Evolutionary conservation across 169 alveolate genomes (phyloP).

Genomic region (Plasmodium gonderi): DNA sequence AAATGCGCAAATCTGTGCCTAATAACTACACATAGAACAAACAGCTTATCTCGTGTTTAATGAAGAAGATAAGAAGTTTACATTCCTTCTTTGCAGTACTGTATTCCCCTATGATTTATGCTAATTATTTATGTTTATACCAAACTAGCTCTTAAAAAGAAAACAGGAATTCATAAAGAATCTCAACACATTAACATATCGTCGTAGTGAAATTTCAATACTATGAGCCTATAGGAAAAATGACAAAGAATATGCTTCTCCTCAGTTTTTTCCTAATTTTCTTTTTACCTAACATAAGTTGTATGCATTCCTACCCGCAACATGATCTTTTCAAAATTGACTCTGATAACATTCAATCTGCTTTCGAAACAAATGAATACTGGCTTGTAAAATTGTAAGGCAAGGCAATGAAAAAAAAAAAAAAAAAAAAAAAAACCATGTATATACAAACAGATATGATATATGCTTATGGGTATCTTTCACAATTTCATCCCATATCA

Average conservation of each 20-base stretch:
- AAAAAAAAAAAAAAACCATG: neutral
- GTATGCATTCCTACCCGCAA: conserved; percentile 21
- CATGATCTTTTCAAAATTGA: conserved; percentile 23
- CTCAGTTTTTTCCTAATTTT: neutral
- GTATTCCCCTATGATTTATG: neutral
- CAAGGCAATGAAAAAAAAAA: neutral
- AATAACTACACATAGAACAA: neutral
- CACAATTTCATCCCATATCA: too few relatives aligned
- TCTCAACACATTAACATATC: too few relatives aligned
- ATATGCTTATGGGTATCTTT: neutral
- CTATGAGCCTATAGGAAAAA: neutral
- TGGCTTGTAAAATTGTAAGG: conserved; percentile 63
- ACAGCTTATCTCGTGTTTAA: neutral
- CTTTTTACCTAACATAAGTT: neutral
- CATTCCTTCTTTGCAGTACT: neutral
- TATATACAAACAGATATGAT: neutral
- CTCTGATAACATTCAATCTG: conserved; percentile 4
- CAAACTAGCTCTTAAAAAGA: neutral
- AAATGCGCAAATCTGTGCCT: neutral
- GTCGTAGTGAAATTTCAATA: neutral
- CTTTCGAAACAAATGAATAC: conserved; percentile 7
- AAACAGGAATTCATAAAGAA: neutral
- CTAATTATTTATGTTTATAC: neutral
- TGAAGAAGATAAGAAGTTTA: neutral
- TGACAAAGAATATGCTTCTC: conserved; percentile 1